Base-by-base conservation (phyloP, 1,284 basidiomycete species). In the Ustilago xerochloae region DNA sequence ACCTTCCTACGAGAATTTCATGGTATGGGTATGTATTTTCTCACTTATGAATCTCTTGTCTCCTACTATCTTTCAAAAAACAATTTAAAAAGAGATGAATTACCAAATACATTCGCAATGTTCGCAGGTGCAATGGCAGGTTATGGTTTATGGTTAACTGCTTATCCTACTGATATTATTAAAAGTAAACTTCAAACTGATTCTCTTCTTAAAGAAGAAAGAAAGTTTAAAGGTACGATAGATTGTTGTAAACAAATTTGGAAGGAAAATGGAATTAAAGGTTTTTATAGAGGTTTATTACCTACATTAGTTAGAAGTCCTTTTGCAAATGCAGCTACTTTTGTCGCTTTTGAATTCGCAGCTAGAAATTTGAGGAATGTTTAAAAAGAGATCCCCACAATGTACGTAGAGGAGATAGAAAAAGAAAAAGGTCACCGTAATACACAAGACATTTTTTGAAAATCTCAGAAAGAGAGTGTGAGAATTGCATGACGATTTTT, bases 101-200 rank as follows among this genome's bases (percentile, higher is more conserved):
- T 84, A 1, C 78, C 82, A 1, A 43, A 35, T 6, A 49, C 59
- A 3, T 76, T 64, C 43, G 79, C 82, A 16, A 80, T 84, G 77
- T 63, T 80, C 13, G 78, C 77, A 12, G 82, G 82, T 18, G 78
- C 74, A 9, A 63, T 68, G 41, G 77, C 82, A 1, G 82, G 82
- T 7, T 60, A 76, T 56, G 65, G 53, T 24, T 55, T 53, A 22
- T 65, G 51, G 55, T 47, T 68, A 30, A 59, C 92, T 10, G 94
- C 94, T 86, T 94, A 94, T 86, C 93, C 93, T 8, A 90, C 94
- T 84, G 94, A 96, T 85, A 93, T 97, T 88, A 90, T 97, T 84
- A 98, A 98, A 85, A 93, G 92, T 28, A 90, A 94, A 59, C 91
- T 97, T 87, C 96, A 98, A 86, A 97, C 94, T 0, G 96, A 98